Evolutionary conservation across 306 rosid species (phyloP).

Genomic region (Acacia melanoxylon): DNA sequence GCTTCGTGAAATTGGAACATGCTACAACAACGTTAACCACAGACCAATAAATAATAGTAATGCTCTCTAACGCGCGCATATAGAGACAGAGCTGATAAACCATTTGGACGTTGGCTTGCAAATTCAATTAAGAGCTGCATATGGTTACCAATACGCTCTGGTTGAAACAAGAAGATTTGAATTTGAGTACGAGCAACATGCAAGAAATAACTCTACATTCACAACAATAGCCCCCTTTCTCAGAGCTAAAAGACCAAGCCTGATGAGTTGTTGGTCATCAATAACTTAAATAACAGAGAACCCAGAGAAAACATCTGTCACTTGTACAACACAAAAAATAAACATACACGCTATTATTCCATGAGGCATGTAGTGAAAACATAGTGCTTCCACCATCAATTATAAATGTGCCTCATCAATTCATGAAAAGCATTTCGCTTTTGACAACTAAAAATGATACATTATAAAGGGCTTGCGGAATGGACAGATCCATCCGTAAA

Average conservation of each 20-base stretch:
- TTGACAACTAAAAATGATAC: background rate
- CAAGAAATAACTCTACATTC: background rate
- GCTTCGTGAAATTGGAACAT: too few relatives aligned
- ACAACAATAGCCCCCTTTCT: background rate
- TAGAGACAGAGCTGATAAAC: too few relatives aligned
- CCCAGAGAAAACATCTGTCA: background rate
- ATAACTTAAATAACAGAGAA: background rate
- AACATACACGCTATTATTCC: background rate
- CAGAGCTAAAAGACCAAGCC: background rate
- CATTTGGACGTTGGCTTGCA: too few relatives aligned
- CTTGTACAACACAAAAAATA: background rate
- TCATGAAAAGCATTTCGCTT: background rate
- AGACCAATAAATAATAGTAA: too few relatives aligned
- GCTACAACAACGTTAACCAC: too few relatives aligned
- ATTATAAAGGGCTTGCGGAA: background rate
- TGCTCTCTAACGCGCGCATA: too few relatives aligned
- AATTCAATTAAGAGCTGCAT: background rate
- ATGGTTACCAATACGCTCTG: background rate
- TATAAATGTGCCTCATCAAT: background rate
- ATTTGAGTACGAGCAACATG: background rate
- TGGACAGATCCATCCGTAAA: slow-evolving; percentile 4
- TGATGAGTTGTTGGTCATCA: background rate
- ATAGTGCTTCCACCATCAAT: background rate
- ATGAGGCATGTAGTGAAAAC: background rate
- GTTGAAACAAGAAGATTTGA: background rate